Base-by-base conservation (phyloP, 2,329 filamentous ascomycete genomes). In the Fusarium setosum region DNA sequence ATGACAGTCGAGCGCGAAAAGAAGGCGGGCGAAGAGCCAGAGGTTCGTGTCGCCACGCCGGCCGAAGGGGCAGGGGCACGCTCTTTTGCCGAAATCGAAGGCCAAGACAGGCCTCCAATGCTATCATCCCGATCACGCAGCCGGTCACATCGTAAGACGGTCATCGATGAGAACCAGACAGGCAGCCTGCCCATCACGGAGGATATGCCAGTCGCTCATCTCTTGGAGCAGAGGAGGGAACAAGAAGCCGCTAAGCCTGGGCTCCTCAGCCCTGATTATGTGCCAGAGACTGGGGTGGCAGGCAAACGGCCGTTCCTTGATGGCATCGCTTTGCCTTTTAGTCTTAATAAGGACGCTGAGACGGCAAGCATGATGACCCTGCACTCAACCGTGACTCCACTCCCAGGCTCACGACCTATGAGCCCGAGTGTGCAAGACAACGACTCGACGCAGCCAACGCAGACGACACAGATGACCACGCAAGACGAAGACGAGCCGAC, bases 291-390 rank as follows among this genome's bases (percentile, higher is more conserved):
- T 0, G 86, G 84, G 0, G 81, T 83, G 4, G 82, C 83, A 0
- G 86, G 86, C 6, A 91, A 90, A 71, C 81, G 91, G 4, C 89
- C 91, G 0, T 88, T 88, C 42, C 82, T 91, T 6, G 88, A 87
- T 18, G 89, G 90, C 1, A 86, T 93, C 23, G 90, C 92, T 0
- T 85, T 92, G 68, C 92, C 92, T 0, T 94, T 94, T 72, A 91
- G 86, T 56, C 75, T 94, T 13, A 84, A 85, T 51, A 85, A 85
- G 65, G 84, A 90, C 18, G 85, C 86, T 3, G 85, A 87, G 5
- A 91, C 88, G 17, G 89, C 89, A 1, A 93, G 90, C 77, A 92
- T 91, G 84, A 78, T 90, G 51, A 93, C 91, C 0, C 76, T 93
- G 18, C 80, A 82, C 32, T 87, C 85, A 10, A 71, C 74, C 15